Conservation (phyloP, 176 grass and related monocot species). For the Musa itinerans region DNA sequence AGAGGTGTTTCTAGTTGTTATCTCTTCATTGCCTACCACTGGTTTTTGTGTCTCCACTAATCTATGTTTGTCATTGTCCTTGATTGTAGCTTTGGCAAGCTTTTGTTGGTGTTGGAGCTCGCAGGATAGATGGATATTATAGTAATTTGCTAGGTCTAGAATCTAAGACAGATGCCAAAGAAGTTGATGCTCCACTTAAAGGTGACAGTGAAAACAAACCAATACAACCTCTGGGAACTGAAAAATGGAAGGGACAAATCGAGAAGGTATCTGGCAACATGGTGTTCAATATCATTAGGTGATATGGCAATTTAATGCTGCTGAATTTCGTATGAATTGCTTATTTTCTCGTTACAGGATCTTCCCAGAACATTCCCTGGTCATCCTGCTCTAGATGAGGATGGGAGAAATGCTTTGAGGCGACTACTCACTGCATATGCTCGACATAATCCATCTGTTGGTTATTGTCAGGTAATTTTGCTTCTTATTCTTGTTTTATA, state of each 20-base stretch:
- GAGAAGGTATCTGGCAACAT: constrained; percentile 9
- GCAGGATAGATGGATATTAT: constrained; percentile 17
- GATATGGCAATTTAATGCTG: not conserved
- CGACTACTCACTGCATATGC: constrained; percentile 14
- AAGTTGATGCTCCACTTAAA: not conserved
- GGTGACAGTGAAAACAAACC: not conserved
- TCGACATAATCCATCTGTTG: constrained; percentile 23
- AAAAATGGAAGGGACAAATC: constrained; percentile 19
- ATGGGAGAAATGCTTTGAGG: constrained; percentile 25
- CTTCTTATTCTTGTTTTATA: not conserved
- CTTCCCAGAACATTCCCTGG: constrained; percentile 20
- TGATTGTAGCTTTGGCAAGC: constrained; percentile 20
- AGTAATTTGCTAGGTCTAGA: constrained; percentile 7
- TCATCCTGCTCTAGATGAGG: constrained; percentile 20
- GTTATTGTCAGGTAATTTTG: constrained; percentile 17
- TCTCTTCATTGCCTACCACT: not conserved
- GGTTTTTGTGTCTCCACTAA: not conserved
- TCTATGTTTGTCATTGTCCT: not conserved
- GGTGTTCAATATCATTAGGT: not conserved
- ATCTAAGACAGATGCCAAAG: constrained; percentile 7
- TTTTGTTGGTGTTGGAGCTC: constrained; percentile 19
- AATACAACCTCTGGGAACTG: not conserved
- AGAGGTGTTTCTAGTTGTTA: constrained; percentile 43
- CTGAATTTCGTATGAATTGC: not conserved
- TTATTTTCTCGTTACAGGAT: constrained; percentile 3